Base-by-base conservation (phyloP, 2,329 filamentous ascomycete genomes). In the Colletotrichum abscissum region DNA sequence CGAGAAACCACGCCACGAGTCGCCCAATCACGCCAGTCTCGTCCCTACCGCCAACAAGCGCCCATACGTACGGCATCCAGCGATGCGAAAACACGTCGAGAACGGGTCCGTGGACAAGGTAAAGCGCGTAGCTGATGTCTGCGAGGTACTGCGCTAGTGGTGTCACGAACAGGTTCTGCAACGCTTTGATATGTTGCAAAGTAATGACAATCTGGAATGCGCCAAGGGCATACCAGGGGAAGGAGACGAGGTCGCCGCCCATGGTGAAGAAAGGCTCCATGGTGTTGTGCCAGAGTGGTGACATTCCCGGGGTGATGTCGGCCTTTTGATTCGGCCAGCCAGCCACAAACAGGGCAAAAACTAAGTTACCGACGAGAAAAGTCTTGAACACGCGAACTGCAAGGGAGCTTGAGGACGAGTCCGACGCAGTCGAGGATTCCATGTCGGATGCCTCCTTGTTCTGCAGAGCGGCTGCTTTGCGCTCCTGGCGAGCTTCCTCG, bases 111-210 rank as follows among this genome's bases (percentile, higher is more conserved):
- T 91, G 89, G n/a, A 88, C 85, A 7, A 91, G 82, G 75, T 91
- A 91, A 3, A 91, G 82, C 3, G 89, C 86, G 74, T 88, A 91
- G 69, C 87, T 89, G 73, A 91, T 87, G 30, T 85, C 84, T 14
- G 87, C 89, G 24, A 89, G 85, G 77, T 91, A 91, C 75, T 89
- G 88, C 14, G 87, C 85, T 14, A 88, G 74, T 0, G 81, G 78
- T 2, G 82, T 83, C 67, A 86, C 86, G 77, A 90, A 88, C 33
- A 86, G 74, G 14, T 75, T 72, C 38, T 79, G 83, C 38, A 76
- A 52, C n/a, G 46, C 46, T 58, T 71, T 35, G 55, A 76, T 75
- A 4, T 76, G 76, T 73, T 85, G 85, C 68, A 86, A 74, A 68
- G 68, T 76, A 3, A 67, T 14, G 35, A 83, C 63, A 5, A 76